These are phyloP conservation scores for Beta macrorhiza DNA, from an alignment of 179 eudicot species.

Conservation along the genomic window DNA sequence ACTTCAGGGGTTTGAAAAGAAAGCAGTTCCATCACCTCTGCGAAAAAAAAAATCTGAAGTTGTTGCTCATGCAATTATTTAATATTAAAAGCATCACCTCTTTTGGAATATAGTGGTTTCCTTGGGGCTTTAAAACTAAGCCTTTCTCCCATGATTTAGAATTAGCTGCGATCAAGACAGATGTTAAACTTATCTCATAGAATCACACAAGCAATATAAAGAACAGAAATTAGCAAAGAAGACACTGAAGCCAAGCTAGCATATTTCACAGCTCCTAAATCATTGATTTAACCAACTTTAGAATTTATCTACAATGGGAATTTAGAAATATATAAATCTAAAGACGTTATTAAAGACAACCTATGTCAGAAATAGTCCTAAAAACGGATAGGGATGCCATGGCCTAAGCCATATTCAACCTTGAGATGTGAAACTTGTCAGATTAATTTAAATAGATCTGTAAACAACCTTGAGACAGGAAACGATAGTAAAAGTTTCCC, in stretches of 20 bases:
- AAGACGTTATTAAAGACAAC: not conserved
- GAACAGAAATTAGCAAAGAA: not conserved
- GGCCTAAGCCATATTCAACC: not conserved
- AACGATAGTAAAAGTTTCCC: not conserved
- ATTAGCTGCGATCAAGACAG: constrained; percentile 53
- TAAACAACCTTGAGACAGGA: not conserved
- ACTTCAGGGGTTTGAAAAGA: not conserved
- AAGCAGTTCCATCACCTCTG: not conserved
- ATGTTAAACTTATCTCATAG: not conserved
- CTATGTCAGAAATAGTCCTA: not conserved
- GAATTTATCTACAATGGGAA: not conserved
- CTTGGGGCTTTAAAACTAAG: constrained; percentile 49
- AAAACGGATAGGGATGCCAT: not conserved
- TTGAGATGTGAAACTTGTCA: not conserved
- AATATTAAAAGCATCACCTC: constrained; percentile 43
- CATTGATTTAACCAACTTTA: not conserved
- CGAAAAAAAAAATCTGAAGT: not conserved
- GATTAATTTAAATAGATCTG: not conserved
- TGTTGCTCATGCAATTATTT: not conserved
- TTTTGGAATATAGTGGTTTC: constrained; percentile 34
- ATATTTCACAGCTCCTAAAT: not conserved
- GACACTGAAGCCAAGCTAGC: not conserved
- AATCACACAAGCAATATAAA: not conserved
- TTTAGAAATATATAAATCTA: not conserved
- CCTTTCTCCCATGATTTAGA: constrained; percentile 79